Conservation (phyloP, 257 asterid species). For the Solanum okadae region DNA sequence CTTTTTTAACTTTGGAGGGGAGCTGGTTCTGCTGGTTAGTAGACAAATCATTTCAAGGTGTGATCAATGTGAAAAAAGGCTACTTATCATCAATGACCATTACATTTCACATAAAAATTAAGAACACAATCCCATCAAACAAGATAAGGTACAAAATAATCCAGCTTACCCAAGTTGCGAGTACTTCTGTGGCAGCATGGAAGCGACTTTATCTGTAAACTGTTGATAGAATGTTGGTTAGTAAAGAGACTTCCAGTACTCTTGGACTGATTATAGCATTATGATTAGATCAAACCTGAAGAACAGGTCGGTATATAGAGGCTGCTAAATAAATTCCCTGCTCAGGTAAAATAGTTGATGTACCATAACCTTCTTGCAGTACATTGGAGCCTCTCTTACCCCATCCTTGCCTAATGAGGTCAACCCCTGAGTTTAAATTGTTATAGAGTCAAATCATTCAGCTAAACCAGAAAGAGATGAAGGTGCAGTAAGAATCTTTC, state of each 20-base stretch:
- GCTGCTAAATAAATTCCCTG: slow-evolving; percentile 97
- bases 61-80: neutral
- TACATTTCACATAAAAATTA: neutral
- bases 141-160: neutral
- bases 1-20: neutral
- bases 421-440: slow-evolving; percentile 44
- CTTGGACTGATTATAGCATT: neutral
- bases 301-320: slow-evolving; percentile 91
- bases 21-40: neutral
- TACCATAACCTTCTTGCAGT: slow-evolving; percentile 97
- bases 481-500: neutral
- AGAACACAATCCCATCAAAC: neutral
- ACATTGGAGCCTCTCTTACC: slow-evolving; percentile 71
- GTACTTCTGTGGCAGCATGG: slow-evolving; percentile 90
- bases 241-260: neutral
- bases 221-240: slow-evolving; percentile 29
- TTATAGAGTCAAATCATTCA: neutral
- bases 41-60: neutral
- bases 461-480: neutral
- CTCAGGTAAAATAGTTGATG: slow-evolving; percentile 85
- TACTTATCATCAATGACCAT: neutral
- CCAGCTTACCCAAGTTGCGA: slow-evolving; percentile 86
- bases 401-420: slow-evolving; percentile 85
- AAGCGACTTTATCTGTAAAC: slow-evolving; percentile 89
- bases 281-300: slow-evolving; percentile 53